These are phyloP conservation scores for Sedum album DNA, from an alignment of 164 flowering plant species.

Conservation along the genomic window DNA sequence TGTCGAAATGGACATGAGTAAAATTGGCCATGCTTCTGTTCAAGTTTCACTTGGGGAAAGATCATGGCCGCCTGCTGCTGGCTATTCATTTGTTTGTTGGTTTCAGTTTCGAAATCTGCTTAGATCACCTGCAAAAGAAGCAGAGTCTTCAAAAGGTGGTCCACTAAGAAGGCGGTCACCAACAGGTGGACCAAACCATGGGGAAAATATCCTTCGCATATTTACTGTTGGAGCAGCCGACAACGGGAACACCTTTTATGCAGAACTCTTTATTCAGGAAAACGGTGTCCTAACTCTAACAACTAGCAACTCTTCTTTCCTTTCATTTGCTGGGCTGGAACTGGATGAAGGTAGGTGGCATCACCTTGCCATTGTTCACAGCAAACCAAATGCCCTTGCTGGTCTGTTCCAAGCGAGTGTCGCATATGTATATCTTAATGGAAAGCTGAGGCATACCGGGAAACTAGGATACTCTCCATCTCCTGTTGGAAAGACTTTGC, in stretches of 20 bases:
- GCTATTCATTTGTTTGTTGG: conserved; percentile 99
- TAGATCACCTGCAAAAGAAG: conserved; percentile 47
- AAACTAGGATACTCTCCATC: conserved; percentile 95
- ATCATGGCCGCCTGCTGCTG: conserved; percentile 99
- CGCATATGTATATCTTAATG: conserved; percentile 85
- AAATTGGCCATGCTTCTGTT: conserved; percentile 82
- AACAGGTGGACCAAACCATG: conserved; percentile 27
- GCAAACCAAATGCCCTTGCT: conserved; percentile 98
- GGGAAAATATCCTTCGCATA: conserved; percentile 46
- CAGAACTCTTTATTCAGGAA: conserved; percentile 86
- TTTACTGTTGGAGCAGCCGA: conserved; percentile 87
- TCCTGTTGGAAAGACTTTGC: conserved; percentile 84
- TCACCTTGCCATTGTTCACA: conserved; percentile 97
- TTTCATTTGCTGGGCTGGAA: conserved; percentile 80
- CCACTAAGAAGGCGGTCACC: conserved; percentile 32
- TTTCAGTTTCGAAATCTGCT: conserved; percentile 75
- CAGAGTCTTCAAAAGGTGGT: conserved; percentile 40
- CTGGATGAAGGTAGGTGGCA: conserved; percentile 94
- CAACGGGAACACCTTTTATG: conserved; percentile 55
- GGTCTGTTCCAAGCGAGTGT: conserved; percentile 97
- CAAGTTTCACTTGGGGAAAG: conserved; percentile 96
- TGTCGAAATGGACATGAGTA: conserved; percentile 92
- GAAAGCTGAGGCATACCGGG: conserved; percentile 93
- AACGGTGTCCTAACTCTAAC: conserved; percentile 89
- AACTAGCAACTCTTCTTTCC: conserved; percentile 75